Evolutionary conservation across 139 green algal species (phyloP).

Genomic region (Haematococcus lacustris): DNA sequence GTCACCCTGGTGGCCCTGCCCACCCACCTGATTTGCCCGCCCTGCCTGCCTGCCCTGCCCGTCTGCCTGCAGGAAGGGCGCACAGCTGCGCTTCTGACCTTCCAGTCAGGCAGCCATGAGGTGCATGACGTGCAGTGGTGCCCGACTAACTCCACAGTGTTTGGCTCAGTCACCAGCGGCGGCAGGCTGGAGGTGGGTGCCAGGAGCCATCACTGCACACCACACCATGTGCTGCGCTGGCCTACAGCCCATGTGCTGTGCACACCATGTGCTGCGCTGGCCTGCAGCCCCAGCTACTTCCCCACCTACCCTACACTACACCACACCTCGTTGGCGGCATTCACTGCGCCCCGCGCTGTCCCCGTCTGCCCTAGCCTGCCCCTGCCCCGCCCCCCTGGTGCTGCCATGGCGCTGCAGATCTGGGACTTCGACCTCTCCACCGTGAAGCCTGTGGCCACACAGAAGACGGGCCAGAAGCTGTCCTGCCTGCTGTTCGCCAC

Average conservation of each 20-base stretch:
- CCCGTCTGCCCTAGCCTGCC: not conserved
- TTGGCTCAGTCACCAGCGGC: constrained; percentile 61
- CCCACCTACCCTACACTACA: not conserved
- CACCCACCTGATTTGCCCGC: too few relatives aligned
- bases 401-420: constrained; percentile 32
- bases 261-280: too few relatives aligned
- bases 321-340: not conserved
- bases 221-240: too few relatives aligned
- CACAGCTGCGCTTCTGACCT: constrained; percentile 50
- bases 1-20: too few relatives aligned
- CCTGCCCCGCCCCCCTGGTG: not conserved
- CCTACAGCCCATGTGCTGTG: too few relatives aligned
- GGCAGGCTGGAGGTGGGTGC: constrained; percentile 49
- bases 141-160: constrained; percentile 69
- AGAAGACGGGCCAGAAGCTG: constrained; percentile 43
- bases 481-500: constrained; percentile 54
- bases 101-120: constrained; percentile 56
- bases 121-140: constrained; percentile 71
- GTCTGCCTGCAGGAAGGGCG: constrained; percentile 52
- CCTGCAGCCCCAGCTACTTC: not conserved
- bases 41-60: too few relatives aligned
- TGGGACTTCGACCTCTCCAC: constrained; percentile 72
- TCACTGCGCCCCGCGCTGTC: not conserved
- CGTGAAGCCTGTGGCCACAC: constrained; percentile 57
- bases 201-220: too few relatives aligned